Evolutionary conservation across 1,284 basidiomycete genomes (phyloP), one percentile per base, ranked within the genome.

Genomic region (Takashimella koratensis): DNA sequence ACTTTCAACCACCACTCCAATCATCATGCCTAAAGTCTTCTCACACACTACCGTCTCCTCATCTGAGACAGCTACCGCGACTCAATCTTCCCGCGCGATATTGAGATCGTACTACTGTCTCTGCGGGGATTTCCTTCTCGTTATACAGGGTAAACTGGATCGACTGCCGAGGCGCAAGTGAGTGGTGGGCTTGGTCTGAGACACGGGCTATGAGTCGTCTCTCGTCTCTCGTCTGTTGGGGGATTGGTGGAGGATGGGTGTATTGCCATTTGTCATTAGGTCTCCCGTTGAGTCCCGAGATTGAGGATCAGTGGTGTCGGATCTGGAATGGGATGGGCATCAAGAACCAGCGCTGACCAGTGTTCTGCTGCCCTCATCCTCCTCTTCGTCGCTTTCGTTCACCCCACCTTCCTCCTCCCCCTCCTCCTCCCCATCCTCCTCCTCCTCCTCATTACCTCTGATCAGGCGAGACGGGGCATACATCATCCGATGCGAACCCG

Each of bases 91-190:
- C 6, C 62, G 68, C 54, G 75, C 75, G 1, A 67, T 75, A 4
- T 62, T 77, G 5, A 52, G 74, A 47, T 74, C 72, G 2, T 77
- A 76, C 61, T 77, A 76, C 54, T 77, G 76, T 52, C 68, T 77
- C 6, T 77, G 76, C 44, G 75, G 75, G 6, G 76, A 77, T 59
- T 77, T 77, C 54, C 59, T 74, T 5, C 60, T 76, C 45, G 75
- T 76, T 44, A 59, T 75, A 10, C 73, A 76, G 53, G 68, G 72
- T 20, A 74, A 70, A 41, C 55, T 76, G 8, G 73, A 76, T 30
- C 56, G 71, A 41, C 58, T 76, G 10, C 73, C 75, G 2, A 59
- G 63, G 41, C 46, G 75, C 25, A 62, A 58, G 71, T 74, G 60
- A 64, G 71, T 64, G 5, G 11, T 16, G 16, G 16, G 30, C 16